These are phyloP conservation scores for Pseudozyma flocculosa DNA, from an alignment of 1,284 basidiomycete species.

Conservation along the genomic window DNA sequence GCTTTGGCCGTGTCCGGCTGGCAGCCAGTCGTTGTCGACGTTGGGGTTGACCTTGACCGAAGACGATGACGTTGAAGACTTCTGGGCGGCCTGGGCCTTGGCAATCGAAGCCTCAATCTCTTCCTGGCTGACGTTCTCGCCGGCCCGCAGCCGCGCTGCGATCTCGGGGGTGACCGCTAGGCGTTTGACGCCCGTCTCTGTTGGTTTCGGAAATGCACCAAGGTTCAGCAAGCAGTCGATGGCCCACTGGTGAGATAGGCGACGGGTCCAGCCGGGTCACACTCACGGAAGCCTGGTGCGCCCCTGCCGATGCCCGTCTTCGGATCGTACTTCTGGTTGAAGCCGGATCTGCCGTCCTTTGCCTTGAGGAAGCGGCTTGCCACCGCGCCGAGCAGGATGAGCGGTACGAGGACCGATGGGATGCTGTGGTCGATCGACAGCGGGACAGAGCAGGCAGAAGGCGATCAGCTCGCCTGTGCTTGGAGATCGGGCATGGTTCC, in stretches of 20 bases:
- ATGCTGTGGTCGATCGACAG: conserved; percentile 10
- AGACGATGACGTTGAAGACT: conserved; percentile 7
- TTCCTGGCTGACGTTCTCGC: conserved; percentile 47
- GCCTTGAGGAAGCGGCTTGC: conserved; percentile 26
- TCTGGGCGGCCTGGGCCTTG: conserved; percentile 17
- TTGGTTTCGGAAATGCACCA: not conserved
- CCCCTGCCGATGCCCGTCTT: conserved; percentile 51
- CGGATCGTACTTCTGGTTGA: conserved; percentile 45
- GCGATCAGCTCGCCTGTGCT: not conserved
- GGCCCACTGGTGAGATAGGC: too few relatives aligned
- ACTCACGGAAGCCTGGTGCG: conserved; percentile 49
- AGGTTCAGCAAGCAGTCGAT: too few relatives aligned
- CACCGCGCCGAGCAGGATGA: conserved; percentile 32
- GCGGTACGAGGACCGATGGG: conserved; percentile 34
- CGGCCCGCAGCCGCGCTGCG: conserved; percentile 48
- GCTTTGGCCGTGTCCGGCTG: not conserved
- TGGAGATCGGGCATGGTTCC: too few relatives aligned
- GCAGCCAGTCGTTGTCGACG: conserved; percentile 35
- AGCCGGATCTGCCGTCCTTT: conserved; percentile 2
- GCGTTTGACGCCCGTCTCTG: conserved; percentile 47
- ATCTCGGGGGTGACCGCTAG: conserved; percentile 49
- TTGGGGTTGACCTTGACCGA: conserved; percentile 29
- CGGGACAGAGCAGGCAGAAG: not conserved
- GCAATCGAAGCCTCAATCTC: conserved; percentile 44
- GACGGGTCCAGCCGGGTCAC: too few relatives aligned